Percentiles rank a stretch among this genome's conserved stretches.
Evolutionary conservation across 2,329 filamentous ascomycete species (phyloP).

Genomic region (Aspergillus versicolor): DNA sequence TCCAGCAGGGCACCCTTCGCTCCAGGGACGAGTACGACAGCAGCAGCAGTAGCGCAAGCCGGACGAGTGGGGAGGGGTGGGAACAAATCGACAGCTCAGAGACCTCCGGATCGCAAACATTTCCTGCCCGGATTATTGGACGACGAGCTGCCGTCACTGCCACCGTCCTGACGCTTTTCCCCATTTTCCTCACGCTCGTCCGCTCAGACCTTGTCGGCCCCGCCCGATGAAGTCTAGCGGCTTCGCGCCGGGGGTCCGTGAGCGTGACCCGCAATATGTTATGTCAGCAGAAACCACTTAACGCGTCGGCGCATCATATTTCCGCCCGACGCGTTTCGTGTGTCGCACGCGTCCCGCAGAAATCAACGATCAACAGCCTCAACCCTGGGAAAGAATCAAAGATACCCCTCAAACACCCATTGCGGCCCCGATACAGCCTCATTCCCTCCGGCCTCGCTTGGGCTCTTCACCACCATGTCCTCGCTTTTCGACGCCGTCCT

Average conservation of each 20-base stretch:
- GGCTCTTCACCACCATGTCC: conserved; percentile 34
- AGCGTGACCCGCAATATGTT: neutral
- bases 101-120: conserved; percentile 5
- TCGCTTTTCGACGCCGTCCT: conserved; percentile 43
- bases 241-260: conserved; percentile 5
- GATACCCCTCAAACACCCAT: neutral
- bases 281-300: conserved; percentile 32
- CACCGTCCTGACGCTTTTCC: too few relatives aligned
- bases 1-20: neutral
- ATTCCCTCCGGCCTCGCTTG: neutral
- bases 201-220: conserved; percentile 16
- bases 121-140: neutral
- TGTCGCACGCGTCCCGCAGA: conserved; percentile 23
- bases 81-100: conserved; percentile 2
- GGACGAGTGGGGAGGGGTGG: conserved; percentile 1
- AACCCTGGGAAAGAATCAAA: neutral
- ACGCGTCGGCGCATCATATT: conserved; percentile 29
- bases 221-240: conserved; percentile 11
- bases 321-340: conserved; percentile 28
- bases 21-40: neutral
- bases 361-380: conserved; percentile 10
- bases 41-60: neutral
- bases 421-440: neutral
- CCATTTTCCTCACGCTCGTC: conserved; percentile 1
- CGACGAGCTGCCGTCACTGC: neutral